Conservation (phyloP, 2,329 filamentous ascomycete species). For the Stachybotrys echinatus region DNA sequence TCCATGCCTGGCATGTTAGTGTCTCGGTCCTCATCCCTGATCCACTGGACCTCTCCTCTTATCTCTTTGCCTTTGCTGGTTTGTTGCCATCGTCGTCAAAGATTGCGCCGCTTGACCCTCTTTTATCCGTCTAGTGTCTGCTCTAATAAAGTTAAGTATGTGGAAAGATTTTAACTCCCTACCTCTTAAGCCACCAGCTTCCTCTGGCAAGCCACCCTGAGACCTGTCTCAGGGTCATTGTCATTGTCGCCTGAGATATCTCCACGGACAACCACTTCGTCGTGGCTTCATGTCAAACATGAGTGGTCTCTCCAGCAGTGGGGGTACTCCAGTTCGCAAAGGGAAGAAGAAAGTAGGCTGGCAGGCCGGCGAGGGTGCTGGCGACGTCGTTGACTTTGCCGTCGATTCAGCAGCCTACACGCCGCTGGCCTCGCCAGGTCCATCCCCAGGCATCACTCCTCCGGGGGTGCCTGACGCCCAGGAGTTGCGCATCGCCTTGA, state of each 20-base stretch:
- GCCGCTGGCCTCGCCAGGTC: slow-evolving; percentile 18
- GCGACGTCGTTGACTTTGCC: slow-evolving; percentile 4
- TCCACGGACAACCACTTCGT: neutral
- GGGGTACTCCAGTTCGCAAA: slow-evolving; percentile 24
- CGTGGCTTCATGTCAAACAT: slow-evolving; percentile 14
- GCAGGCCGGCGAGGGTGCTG: slow-evolving; percentile 10
- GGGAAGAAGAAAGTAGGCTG: slow-evolving; percentile 37
- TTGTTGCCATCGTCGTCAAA: slow-evolving; percentile 2
- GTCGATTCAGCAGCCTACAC: slow-evolving; percentile 16
- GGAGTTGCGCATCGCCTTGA: slow-evolving; percentile 31
- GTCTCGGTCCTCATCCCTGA: slow-evolving; percentile 23
- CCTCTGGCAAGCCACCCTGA: slow-evolving; percentile 6
- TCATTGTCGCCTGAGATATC: slow-evolving; percentile 1
- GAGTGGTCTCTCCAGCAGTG: slow-evolving; percentile 19
- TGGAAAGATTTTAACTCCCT: neutral
- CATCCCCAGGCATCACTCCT: slow-evolving; percentile 16
- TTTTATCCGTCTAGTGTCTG: neutral
- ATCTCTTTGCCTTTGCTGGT: slow-evolving; percentile 10
- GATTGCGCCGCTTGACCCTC: neutral
- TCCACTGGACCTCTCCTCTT: slow-evolving; percentile 18
- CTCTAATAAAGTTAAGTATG: neutral
- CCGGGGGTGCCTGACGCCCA: slow-evolving; percentile 30
- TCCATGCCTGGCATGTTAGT: slow-evolving; percentile 9
- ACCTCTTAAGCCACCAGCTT: neutral
- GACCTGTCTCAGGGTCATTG: slow-evolving; percentile 15